Evolutionary conservation across 2,329 filamentous ascomycete genomes (phyloP).

Genomic region (Coniella vitis): DNA sequence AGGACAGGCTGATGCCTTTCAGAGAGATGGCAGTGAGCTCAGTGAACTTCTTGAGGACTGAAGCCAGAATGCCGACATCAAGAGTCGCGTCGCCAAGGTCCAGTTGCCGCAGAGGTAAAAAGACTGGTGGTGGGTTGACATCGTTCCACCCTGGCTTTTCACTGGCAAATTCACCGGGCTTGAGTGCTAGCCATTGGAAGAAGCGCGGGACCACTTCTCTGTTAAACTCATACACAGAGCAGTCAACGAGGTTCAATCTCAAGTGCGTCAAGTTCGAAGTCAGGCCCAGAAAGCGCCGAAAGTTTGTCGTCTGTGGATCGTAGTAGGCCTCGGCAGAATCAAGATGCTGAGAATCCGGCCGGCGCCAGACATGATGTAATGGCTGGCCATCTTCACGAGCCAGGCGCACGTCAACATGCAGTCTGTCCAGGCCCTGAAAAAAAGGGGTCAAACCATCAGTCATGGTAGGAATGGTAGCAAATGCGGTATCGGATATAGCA

Average conservation of each 20-base stretch:
- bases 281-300: constrained; percentile 32
- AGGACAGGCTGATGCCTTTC: neutral
- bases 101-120: constrained; percentile 4
- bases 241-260: constrained; percentile 41
- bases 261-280: constrained; percentile 41
- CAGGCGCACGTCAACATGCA: constrained; percentile 32
- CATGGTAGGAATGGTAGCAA: constrained; percentile 37
- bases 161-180: constrained; percentile 1
- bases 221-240: neutral
- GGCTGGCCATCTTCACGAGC: neutral
- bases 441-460: constrained; percentile 32
- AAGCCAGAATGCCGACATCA: neutral
- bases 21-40: constrained; percentile 1
- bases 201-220: constrained; percentile 22
- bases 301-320: constrained; percentile 15
- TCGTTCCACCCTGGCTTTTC: neutral
- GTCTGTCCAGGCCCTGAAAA: constrained; percentile 36
- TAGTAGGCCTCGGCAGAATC: constrained; percentile 1
- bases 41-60: constrained; percentile 3
- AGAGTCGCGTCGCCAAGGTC: constrained; percentile 1
- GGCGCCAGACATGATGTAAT: neutral
- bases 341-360: neutral
- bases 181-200: constrained; percentile 32
- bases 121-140: constrained; percentile 7
- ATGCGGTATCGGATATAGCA: constrained; percentile 34